Conservation (phyloP, 176 grass and related monocot genomes). For the Phragmites australis region DNA sequence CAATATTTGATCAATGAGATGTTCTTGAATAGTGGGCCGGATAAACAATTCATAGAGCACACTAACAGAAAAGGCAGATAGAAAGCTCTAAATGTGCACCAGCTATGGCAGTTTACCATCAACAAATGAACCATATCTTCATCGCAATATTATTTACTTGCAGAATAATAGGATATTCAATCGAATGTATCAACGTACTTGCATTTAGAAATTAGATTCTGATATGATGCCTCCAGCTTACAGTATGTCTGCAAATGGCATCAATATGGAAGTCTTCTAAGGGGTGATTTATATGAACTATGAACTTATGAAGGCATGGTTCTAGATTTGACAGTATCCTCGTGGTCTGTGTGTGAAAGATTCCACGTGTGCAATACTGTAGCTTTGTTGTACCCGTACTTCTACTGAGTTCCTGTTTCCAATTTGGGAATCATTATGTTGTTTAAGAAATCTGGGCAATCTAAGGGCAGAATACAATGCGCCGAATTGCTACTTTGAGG, state of each 20-base stretch:
- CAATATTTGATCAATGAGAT: slow-evolving; percentile 27
- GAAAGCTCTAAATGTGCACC: background rate
- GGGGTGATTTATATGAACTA: background rate
- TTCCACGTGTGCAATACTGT: background rate
- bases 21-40: background rate
- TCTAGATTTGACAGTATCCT: background rate
- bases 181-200: slow-evolving; percentile 16
- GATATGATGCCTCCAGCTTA: background rate
- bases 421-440: background rate
- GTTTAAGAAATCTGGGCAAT: background rate
- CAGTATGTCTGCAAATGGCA: background rate
- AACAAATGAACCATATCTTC: background rate
- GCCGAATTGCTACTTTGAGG: background rate
- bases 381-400: background rate
- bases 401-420: background rate
- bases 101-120: slow-evolving; percentile 3
- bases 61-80: background rate
- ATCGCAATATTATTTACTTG: background rate
- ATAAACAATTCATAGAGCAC: background rate
- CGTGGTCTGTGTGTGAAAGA: background rate
- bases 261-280: background rate
- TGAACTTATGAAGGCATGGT: slow-evolving; percentile 1
- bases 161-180: background rate
- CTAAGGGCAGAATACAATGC: background rate
- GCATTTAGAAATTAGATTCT: slow-evolving; percentile 22